phyloP scores from a whole-genome alignment of 495 filamentous ascomycete genomes.

The Cenococcum geophilum region DNA sequence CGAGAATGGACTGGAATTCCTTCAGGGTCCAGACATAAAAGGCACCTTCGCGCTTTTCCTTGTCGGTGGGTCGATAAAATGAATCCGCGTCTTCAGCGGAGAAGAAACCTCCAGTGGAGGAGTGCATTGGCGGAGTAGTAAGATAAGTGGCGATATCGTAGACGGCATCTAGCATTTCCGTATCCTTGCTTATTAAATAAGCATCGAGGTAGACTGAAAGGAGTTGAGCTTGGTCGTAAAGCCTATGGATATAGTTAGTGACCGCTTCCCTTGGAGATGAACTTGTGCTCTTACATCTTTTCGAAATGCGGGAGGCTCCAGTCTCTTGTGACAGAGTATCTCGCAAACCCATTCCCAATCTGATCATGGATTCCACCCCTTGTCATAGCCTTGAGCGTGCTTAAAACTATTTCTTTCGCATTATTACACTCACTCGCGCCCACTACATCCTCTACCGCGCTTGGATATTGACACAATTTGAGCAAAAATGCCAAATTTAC shows the following conservation, averaged over 20 bases:
- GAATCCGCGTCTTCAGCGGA: slow-evolving; percentile 92
- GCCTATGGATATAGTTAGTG: slow-evolving; percentile 33
- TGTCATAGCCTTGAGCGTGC: slow-evolving; percentile 74
- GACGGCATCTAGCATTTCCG: slow-evolving; percentile 71
- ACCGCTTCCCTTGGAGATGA: neutral
- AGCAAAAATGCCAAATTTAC: slow-evolving; percentile 79
- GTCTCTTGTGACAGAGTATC: slow-evolving; percentile 83
- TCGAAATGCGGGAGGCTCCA: slow-evolving; percentile 96
- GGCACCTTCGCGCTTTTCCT: slow-evolving; percentile 85
- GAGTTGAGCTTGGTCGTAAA: slow-evolving; percentile 89
- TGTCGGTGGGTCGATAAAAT: slow-evolving; percentile 64
- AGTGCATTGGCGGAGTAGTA: slow-evolving; percentile 58
- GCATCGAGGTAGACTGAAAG: slow-evolving; percentile 83
- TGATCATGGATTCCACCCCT: slow-evolving; percentile 89
- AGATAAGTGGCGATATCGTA: slow-evolving; percentile 82
- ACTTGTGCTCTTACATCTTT: slow-evolving; percentile 60
- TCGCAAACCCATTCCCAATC: slow-evolving; percentile 81
- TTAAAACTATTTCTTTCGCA: slow-evolving; percentile 73
- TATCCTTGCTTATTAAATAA: slow-evolving; percentile 63
- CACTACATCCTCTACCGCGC: slow-evolving; percentile 73
- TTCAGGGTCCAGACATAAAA: slow-evolving; percentile 93
- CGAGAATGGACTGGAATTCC: slow-evolving; percentile 76
- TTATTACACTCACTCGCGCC: slow-evolving; percentile 70
- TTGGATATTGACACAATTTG: slow-evolving; percentile 64
- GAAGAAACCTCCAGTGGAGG: slow-evolving; percentile 68